Base-by-base conservation (phyloP, 495 filamentous ascomycete species). In the Penicillium subrubescens region DNA sequence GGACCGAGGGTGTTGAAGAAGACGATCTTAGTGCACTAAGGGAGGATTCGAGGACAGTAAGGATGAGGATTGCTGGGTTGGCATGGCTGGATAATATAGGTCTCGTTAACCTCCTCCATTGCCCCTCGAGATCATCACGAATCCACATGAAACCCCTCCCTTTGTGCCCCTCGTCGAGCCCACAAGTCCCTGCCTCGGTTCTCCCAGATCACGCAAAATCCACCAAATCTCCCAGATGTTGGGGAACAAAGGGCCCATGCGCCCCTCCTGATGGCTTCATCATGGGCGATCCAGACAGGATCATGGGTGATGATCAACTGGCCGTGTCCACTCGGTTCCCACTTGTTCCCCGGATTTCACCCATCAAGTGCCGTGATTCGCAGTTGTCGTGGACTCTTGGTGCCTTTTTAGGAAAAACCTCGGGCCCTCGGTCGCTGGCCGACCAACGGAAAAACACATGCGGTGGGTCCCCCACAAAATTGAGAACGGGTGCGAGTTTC, bases 71-170 rank as follows among this genome's bases (percentile, higher is more conserved):
- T 56, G 19, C 19, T 56, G 25, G 4, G 33, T 14, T 33, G 60
- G 19, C 27, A 15, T 25, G 19, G 46, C 50, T 4, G 21, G 41
- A 55, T 62, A 3, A 59, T 62, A 63, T 58, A 60, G 43, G 31
- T 33, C 27, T 44, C 31, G 27, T 34, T 10, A 50, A 51, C 51
- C 27, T 6, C 34, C 27, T 19, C 44, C 35, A 43, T 14, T 34
- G 39, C n/a, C 59, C 48, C 53, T 29, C n/a, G 53, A 25, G 59
- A 71, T 71, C 61, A 57, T 63, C 68, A 6, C 37, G 14, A 62
- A 67, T 69, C 66, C 71, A 73, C 71, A 71, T 73, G 71, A 69
- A 73, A 67, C 66, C 64, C 65, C 68, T 71, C 70, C 61, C 11
- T 25, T 25, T 12, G 21, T 25, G 44, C 19, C 29, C 19, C 53